Conservation (phyloP, 163 green algal genomes). For the Scenedesmus sp. region DNA sequence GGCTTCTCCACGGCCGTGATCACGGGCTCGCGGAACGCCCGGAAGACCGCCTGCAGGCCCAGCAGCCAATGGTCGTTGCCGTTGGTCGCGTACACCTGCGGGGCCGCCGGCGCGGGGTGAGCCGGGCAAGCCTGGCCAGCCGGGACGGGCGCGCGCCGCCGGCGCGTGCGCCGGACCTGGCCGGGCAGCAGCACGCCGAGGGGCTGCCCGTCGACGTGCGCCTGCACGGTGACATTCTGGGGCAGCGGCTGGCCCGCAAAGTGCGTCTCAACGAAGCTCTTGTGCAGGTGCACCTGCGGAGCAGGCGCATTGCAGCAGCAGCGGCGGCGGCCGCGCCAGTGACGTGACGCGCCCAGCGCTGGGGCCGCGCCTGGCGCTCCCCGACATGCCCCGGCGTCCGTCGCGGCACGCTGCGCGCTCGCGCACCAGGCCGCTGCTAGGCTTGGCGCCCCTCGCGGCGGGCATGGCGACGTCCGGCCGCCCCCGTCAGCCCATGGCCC, state of each 20-base stretch:
- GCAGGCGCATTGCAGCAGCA: neutral
- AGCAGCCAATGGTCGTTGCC: conserved; percentile 44
- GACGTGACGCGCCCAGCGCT: too few species aligned
- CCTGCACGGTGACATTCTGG: conserved; percentile 21
- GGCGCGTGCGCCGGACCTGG: conserved; percentile 19
- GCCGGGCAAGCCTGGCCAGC: too few species aligned
- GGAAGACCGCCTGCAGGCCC: conserved; percentile 40
- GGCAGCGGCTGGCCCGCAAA: conserved; percentile 19
- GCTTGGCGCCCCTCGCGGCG: conserved; percentile 36
- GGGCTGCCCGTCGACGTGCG: conserved; percentile 25
- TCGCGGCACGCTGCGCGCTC: neutral
- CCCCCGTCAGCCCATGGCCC: too few species aligned
- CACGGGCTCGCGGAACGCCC: conserved; percentile 26
- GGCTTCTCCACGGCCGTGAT: conserved; percentile 33
- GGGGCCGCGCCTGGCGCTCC: too few species aligned
- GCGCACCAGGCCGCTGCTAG: conserved; percentile 29
- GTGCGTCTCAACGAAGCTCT: conserved; percentile 39
- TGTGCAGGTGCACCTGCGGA: conserved; percentile 46
- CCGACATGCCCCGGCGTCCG: too few species aligned
- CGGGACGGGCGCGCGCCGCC: too few species aligned
- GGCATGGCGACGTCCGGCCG: too few species aligned
- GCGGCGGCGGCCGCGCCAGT: too few species aligned
- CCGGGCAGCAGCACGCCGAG: conserved; percentile 19
- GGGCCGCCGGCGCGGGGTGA: too few species aligned
- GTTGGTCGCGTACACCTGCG: conserved; percentile 36